Conservation (phyloP, 805 yeast genomes). For the Blastobotrys attinorum region DNA sequence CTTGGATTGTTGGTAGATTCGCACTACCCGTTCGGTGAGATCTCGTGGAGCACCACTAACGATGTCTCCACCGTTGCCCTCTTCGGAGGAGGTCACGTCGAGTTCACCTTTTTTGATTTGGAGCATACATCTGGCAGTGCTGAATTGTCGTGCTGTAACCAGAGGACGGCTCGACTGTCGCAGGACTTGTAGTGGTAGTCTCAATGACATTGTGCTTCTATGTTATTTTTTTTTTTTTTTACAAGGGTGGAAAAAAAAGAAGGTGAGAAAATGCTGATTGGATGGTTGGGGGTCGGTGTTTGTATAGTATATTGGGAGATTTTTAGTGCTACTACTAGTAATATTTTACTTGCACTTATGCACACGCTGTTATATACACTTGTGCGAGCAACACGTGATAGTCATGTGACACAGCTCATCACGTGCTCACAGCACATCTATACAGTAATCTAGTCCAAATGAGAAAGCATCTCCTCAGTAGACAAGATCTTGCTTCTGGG, state of each 20-base stretch:
- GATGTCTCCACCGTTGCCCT: neutral
- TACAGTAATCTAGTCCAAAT: neutral
- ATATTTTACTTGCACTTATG: too few relatives aligned
- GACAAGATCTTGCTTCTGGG: constrained; percentile 49
- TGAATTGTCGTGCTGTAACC: neutral
- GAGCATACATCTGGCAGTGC: neutral
- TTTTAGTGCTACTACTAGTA: too few relatives aligned
- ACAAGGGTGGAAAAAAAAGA: neutral
- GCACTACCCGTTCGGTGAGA: constrained; percentile 56
- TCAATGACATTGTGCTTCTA: neutral
- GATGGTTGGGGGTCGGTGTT: neutral
- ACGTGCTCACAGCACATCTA: too few relatives aligned
- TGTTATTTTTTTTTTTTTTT: too few relatives aligned
- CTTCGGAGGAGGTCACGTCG: neutral
- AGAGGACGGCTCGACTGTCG: too few relatives aligned
- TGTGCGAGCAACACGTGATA: too few relatives aligned
- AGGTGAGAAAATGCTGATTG: neutral
- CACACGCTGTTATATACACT: too few relatives aligned
- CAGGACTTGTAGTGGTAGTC: neutral
- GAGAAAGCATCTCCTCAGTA: constrained; percentile 41
- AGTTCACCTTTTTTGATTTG: neutral
- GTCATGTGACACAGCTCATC: too few relatives aligned
- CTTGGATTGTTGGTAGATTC: constrained; percentile 70
- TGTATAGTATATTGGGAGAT: too few relatives aligned
- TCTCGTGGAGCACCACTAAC: constrained; percentile 75